Evolutionary conservation across 352 stramenopile genomes (phyloP), one percentile per base, ranked within the genome.

Genomic region (Phytophthora cactorum): DNA sequence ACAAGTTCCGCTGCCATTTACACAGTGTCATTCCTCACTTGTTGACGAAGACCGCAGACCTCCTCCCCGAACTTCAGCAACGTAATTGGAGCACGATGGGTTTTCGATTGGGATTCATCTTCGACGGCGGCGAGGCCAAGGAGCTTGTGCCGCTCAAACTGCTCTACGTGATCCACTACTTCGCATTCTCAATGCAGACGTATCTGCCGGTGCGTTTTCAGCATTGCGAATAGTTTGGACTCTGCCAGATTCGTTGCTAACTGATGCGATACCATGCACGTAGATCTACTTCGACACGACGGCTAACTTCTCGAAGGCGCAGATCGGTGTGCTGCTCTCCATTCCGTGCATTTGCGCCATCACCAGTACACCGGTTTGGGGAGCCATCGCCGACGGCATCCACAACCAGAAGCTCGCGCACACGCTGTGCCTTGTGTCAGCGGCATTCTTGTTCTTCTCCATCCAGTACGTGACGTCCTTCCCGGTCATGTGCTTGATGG

Each of bases 61-160:
- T 52, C 31, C 14, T n/a, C 27, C 50, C 5, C 43, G 14, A 52
- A n/a, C n/a, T 34, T 46, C 11, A 7, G 29, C 25, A 43, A 53
- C 5, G 41, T 14, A 17, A 22, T 41, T 32, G 25, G 22, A 49
- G 7, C 25, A 49, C 43, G 28, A 78, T 78, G 70, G 70, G 70
- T 1, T 73, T 75, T 36, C 71, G 66, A 32, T 49, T 58, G 7
- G 58, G 62, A 10, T 91, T 91, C 67, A 32, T 88, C 56, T 59
- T 91, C 52, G 77, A 89, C 17, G 82, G 80, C 51, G 82, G 80
- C 43, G 82, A 91, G 67, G 59, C 79, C 29, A 80, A 77, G 68
- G 66, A 74, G 58, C 81, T 91, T 63, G 66, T 91, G 49, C 77
- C 82, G 46, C 82, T 91, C 70, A 91, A 91, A 69, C 53, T 91